Evolutionary conservation across 2,329 filamentous ascomycete genomes (phyloP), one percentile per base, ranked within the genome.

Genomic region (Botryotinia convoluta): DNA sequence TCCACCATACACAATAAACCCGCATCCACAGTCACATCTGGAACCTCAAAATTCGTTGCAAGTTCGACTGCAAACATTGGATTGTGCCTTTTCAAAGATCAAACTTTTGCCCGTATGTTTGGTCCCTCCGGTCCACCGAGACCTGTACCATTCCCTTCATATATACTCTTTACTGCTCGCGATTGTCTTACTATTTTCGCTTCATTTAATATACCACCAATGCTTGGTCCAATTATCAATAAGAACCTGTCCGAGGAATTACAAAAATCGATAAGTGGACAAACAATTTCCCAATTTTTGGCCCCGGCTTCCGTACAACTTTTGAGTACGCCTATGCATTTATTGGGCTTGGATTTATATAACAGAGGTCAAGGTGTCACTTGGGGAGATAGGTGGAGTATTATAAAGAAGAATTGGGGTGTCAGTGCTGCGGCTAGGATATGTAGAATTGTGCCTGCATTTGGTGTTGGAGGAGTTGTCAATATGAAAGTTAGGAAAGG

Each of bases 141-240:
- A 26, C 83, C 86, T 39, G 91, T 97, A 0, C 90, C 93, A 0
- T 83, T 89, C 45, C 85, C 91, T 1, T 93, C 91, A 14, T 96
- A 94, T 83, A 84, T 87, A 0, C 88, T 97, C 73, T 98, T 97
- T 85, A 90, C 93, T 4, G 80, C 92, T 72, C 90, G 95, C 78
- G 95, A 98, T 84, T 93, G 91, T 83, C 84, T 97, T 75, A 97
- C 95, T 69, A 94, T 97, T 78, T 97, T 97, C 82, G 94, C 94
- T 7, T 93, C 90, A 20, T 98, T 98, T 87, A 98, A 98, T 81
- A 84, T 97, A 3, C 95, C 95, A 0, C 89, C 93, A 0, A 80
- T 96, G 2, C 85, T 98, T 16, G 93, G 93, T 0, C 93, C 94
- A 0, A 82, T 84, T 9, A 84, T 97, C 32, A 88, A 87, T 22